Conservation (phyloP, 2,329 filamentous ascomycete genomes). For the Davidsoniella neocaledoniae region DNA sequence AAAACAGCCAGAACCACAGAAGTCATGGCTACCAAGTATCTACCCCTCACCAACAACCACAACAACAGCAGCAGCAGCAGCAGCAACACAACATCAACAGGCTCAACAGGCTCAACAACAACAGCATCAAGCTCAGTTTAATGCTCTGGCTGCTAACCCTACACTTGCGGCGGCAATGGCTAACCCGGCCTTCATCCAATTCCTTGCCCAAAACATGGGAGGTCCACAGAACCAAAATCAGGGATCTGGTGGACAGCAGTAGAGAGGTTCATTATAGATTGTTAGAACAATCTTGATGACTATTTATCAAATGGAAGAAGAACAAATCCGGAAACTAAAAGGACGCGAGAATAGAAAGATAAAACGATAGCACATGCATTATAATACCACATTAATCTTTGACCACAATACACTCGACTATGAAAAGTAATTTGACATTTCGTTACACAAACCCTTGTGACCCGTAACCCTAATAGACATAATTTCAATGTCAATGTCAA, state of each 20-base stretch:
- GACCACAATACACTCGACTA: no score
- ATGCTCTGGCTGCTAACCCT: background rate
- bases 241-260: background rate
- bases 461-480: no score
- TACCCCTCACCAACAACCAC: background rate
- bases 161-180: constrained; percentile 6
- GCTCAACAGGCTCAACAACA: constrained; percentile 10
- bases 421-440: no score
- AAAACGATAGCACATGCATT: background rate
- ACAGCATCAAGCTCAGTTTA: constrained; percentile 16
- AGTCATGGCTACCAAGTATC: background rate
- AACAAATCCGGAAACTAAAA: background rate
- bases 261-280: background rate
- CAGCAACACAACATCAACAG: background rate
- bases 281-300: no score
- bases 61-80: background rate
- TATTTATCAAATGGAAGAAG: background rate
- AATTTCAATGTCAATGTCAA: no score
- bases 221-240: background rate
- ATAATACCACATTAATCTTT: no score
- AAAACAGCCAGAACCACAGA: background rate
- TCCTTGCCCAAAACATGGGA: constrained; percentile 2
- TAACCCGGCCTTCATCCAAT: constrained; percentile 10
- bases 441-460: no score
- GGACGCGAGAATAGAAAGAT: background rate